Evolutionary conservation across 192 early-diverging fungal genomes (phyloP).

Genomic region (Rhizophagus sp.): DNA sequence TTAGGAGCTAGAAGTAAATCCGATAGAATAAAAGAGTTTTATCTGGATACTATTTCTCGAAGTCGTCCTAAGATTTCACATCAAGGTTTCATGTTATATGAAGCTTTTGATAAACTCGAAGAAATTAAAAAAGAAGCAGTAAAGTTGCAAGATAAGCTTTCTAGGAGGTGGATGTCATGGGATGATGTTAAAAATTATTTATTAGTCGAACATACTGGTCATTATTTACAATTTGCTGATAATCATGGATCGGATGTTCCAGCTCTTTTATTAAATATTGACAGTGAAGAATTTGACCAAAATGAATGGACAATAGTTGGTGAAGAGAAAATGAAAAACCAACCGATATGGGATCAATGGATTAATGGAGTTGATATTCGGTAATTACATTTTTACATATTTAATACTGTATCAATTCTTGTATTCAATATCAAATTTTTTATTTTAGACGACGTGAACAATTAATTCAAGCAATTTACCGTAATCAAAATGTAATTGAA

Average conservation of each 20-base stretch:
- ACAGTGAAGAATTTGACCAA: neutral
- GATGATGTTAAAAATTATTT: constrained; percentile 28
- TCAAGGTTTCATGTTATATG: neutral
- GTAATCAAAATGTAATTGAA: constrained; percentile 5
- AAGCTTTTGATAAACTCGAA: neutral
- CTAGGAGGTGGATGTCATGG: constrained; percentile 14
- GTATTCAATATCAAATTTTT: neutral
- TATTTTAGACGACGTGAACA: neutral
- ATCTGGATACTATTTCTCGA: neutral
- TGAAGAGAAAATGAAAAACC: neutral
- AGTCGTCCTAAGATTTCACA: too few species aligned
- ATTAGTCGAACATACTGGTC: neutral
- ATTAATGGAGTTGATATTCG: neutral
- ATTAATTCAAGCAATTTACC: neutral
- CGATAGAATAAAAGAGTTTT: constrained; percentile 32
- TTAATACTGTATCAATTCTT: neutral
- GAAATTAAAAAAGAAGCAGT: neutral
- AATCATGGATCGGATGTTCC: neutral
- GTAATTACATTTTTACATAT: neutral
- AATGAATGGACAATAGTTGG: neutral
- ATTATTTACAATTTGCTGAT: constrained; percentile 28
- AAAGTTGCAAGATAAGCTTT: neutral
- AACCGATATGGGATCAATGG: neutral
- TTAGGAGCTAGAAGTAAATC: constrained; percentile 45
- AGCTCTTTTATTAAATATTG: neutral